Base-by-base conservation (phyloP, 1,139 yeast species). In the Candida dubliniensis region DNA sequence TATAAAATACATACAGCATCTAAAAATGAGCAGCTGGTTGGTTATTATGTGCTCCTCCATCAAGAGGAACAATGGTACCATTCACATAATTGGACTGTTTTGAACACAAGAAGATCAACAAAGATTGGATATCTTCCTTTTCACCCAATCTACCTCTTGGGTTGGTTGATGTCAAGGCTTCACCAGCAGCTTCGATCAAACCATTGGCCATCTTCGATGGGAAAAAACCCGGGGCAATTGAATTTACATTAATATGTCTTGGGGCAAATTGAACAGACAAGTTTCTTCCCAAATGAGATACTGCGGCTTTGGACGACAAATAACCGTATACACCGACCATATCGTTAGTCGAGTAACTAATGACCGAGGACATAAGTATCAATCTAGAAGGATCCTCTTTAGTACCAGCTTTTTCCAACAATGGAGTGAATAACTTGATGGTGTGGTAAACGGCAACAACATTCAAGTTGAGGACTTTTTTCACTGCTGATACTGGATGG, bases 151-250 rank as follows among this genome's bases (percentile, higher is more conserved):
- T 74, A 41, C 72, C 70, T 54, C 84, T 71, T 11, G 93, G 93
- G 64, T 84, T 85, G 26, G 60, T 60, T 14, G 64, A 69, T 41
- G 62, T 58, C 67, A 78, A 70, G 3, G 68, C 58, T 2, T 76
- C 77, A 15, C 90, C 91, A 31, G 76, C 70, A 40, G 66, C 67
- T 36, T 71, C 76, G 45, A 86, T 66, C 44, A 86, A 57, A 0
- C 90, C 93, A 47, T 78, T 73, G 38, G 90, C 76, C 93, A 86
- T 85, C 63, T 83, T 84, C 30, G 87, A 74, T 23, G 88, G 88
- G 76, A 86, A 82, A 61, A 83, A 86, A 0, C 95, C 95, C 0
- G 93, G 93, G 10, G 90, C 90, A 53, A 86, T 64, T 8, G 81
- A 70, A 63, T 84, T 84, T 52, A 82, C 87, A 39, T 80, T 82